phyloP scores from a whole-genome alignment of 768 basidiomycete species.

The Leccinum imitatum region DNA sequence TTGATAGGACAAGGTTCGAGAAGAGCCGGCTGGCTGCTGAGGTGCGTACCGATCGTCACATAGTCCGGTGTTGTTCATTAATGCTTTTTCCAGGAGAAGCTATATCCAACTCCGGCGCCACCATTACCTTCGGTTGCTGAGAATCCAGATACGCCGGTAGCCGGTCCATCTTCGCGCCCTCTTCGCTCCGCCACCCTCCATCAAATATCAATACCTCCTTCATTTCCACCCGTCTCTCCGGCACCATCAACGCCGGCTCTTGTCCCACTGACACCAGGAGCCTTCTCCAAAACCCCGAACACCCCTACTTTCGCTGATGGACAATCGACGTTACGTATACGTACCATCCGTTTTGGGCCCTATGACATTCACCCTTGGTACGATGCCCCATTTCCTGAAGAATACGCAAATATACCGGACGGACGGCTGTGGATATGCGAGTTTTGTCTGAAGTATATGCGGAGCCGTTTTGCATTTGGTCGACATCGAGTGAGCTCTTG shows the following conservation, averaged over 20 bases:
- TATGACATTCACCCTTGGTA: conserved; percentile 98
- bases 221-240: conserved; percentile 34
- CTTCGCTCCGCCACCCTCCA: conserved; percentile 58
- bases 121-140: conserved; percentile 34
- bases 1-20: conserved; percentile 74
- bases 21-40: conserved; percentile 71
- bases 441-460: conserved; percentile 98
- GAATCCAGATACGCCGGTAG: conserved; percentile 37
- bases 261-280: conserved; percentile 34
- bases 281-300: conserved; percentile 32
- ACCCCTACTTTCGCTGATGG: conserved; percentile 25
- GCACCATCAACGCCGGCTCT: conserved; percentile 38
- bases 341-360: conserved; percentile 83
- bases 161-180: conserved; percentile 60
- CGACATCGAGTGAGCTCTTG: conserved; percentile 73
- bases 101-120: conserved; percentile 43
- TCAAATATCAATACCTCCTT: conserved; percentile 32
- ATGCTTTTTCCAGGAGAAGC: conserved; percentile 43
- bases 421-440: conserved; percentile 96
- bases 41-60: conserved; percentile 41
- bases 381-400: conserved; percentile 97
- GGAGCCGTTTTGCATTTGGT: conserved; percentile 81
- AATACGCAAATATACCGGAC: conserved; percentile 90
- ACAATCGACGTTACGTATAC: conserved; percentile 61
- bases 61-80: not conserved